Percentiles rank a stretch among this genome's conserved stretches.
phyloP scores from a whole-genome alignment of 495 filamentous ascomycete genomes.

The Neurospora tetrasperma region DNA sequence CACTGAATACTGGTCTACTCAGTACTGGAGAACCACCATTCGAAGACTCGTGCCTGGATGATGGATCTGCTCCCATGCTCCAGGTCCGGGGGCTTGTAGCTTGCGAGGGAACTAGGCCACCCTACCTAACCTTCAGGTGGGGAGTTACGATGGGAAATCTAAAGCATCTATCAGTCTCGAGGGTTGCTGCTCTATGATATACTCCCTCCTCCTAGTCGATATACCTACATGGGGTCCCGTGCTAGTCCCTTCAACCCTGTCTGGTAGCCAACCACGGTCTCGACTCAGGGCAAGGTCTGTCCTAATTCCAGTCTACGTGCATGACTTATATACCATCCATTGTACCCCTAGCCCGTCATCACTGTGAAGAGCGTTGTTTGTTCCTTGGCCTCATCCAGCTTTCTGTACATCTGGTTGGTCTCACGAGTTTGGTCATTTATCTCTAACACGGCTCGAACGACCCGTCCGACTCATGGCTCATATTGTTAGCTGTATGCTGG shows the following conservation, averaged over 20 bases:
- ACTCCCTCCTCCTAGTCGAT: not conserved
- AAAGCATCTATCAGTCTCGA: not conserved
- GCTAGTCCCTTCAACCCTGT: not conserved
- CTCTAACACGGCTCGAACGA: conserved; percentile 22
- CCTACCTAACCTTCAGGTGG: not conserved
- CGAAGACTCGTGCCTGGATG: not conserved
- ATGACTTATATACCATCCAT: conserved; percentile 19
- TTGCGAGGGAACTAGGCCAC: not conserved
- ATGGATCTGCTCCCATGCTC: not conserved
- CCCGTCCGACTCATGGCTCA: conserved; percentile 34
- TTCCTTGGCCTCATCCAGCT: conserved; percentile 20
- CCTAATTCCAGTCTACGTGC: conserved; percentile 7
- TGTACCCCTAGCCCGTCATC: conserved; percentile 19
- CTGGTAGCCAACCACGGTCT: conserved; percentile 2
- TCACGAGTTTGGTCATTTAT: conserved; percentile 20
- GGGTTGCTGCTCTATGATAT: not conserved
- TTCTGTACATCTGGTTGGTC: not conserved
- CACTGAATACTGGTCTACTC: not conserved
- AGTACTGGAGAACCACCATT: not conserved
- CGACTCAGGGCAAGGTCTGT: conserved; percentile 13
- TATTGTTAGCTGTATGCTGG: conserved; percentile 38
- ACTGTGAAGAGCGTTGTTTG: conserved; percentile 5
- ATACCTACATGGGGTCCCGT: not conserved
- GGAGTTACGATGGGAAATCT: not conserved
- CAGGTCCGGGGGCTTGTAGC: not conserved